Conservation (phyloP, 306 rosid species). For the Quercus berberidifolia region DNA sequence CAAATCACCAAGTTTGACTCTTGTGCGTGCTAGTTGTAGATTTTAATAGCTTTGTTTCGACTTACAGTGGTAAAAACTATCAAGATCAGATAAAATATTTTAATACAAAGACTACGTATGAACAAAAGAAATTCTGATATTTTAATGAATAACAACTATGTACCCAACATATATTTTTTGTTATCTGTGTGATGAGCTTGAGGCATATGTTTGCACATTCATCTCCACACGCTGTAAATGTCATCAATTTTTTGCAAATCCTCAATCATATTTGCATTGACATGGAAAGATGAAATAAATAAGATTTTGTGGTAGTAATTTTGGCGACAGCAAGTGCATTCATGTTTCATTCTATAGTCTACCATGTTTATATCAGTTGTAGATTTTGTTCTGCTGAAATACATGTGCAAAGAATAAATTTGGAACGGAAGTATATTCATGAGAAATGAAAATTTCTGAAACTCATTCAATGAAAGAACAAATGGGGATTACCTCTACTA, state of each 20-base stretch:
- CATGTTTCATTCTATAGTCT: background rate
- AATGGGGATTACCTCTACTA: background rate
- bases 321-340: background rate
- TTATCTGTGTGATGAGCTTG: too few relatives aligned
- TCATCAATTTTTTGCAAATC: background rate
- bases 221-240: too few relatives aligned
- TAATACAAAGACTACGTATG: too few relatives aligned
- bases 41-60: too few relatives aligned
- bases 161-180: too few relatives aligned
- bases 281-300: background rate
- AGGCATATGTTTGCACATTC: too few relatives aligned
- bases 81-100: too few relatives aligned
- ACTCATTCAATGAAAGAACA: slow-evolving; percentile 1
- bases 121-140: too few relatives aligned
- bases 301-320: background rate
- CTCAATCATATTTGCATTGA: background rate
- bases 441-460: background rate
- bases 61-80: too few relatives aligned
- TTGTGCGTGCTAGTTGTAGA: too few relatives aligned
- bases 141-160: too few relatives aligned
- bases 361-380: background rate
- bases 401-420: background rate
- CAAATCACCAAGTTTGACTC: too few relatives aligned
- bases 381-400: background rate
- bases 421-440: background rate